A percentile compares a stretch with the other conserved stretches of the same genome.
These are phyloP conservation scores for Purpureocillium takamizusanense DNA, from an alignment of 2,329 filamentous ascomycete genomes.

Conservation along the genomic window DNA sequence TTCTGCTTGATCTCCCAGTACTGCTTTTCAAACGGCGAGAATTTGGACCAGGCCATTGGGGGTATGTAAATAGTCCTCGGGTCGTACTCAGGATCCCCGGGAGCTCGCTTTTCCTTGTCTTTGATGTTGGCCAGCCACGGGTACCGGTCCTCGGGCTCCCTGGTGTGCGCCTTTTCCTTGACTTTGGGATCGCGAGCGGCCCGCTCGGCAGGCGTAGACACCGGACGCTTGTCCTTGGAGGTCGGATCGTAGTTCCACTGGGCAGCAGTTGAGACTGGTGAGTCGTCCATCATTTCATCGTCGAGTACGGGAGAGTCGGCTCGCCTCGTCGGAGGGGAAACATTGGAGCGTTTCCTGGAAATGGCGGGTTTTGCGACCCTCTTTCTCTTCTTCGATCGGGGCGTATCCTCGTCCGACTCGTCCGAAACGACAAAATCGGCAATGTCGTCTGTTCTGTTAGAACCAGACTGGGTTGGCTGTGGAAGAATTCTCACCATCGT, in stretches of 20 bases:
- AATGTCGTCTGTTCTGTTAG: slow-evolving; percentile 50
- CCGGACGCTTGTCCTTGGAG: slow-evolving; percentile 26
- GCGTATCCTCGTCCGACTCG: slow-evolving; percentile 61
- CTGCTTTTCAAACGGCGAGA: slow-evolving; percentile 93
- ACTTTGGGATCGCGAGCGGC: slow-evolving; percentile 20
- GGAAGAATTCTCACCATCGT: slow-evolving; percentile 39
- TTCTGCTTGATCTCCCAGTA: slow-evolving; percentile 99
- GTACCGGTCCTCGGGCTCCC: slow-evolving; percentile 79
- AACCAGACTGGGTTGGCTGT: not conserved
- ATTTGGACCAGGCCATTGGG: slow-evolving; percentile 66
- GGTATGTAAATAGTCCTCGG: slow-evolving; percentile 87
- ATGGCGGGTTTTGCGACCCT: slow-evolving; percentile 42
- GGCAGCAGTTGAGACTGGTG: slow-evolving; percentile 62
- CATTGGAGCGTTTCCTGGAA: slow-evolving; percentile 54
- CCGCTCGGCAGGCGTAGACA: slow-evolving; percentile 22
- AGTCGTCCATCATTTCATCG: slow-evolving; percentile 46
- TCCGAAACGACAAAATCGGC: slow-evolving; percentile 84
- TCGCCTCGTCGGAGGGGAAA: slow-evolving; percentile 28
- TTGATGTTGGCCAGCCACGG: slow-evolving; percentile 79
- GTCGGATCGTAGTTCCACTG: slow-evolving; percentile 66
- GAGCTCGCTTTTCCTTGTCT: slow-evolving; percentile 75
- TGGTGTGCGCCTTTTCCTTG: slow-evolving; percentile 65
- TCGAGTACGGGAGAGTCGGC: slow-evolving; percentile 33
- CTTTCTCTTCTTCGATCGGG: slow-evolving; percentile 65
- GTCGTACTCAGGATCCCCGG: slow-evolving; percentile 80